Conservation (phyloP, 2,329 filamentous ascomycete species). For the Colletotrichum filicis region DNA sequence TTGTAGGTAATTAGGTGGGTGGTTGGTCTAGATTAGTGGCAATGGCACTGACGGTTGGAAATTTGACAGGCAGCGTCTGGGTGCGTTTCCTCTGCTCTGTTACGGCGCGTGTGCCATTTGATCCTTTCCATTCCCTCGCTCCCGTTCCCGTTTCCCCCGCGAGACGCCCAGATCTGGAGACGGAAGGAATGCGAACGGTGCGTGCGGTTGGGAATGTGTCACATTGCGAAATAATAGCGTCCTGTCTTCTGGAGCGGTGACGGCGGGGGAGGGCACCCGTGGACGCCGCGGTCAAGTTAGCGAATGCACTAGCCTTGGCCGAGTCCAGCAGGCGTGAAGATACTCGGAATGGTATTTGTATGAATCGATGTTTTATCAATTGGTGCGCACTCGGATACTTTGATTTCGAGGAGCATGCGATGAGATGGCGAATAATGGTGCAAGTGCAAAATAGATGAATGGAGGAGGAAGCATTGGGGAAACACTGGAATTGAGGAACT, state of each 20-base stretch:
- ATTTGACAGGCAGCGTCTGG: background rate
- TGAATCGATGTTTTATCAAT: too few relatives aligned
- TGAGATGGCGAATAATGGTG: background rate
- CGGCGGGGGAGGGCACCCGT: background rate
- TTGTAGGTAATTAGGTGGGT: background rate
- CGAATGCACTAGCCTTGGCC: slow-evolving; percentile 6
- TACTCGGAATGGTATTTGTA: background rate
- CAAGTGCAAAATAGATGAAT: background rate
- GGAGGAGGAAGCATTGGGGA: background rate
- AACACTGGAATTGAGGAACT: background rate
- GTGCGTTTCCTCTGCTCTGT: background rate
- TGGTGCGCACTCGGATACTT: background rate
- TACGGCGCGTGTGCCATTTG: background rate
- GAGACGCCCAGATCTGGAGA: background rate
- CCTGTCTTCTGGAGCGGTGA: background rate
- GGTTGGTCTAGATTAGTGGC: background rate
- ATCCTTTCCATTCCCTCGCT: background rate
- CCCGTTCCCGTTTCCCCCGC: background rate
- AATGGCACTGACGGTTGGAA: background rate
- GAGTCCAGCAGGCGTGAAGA: background rate
- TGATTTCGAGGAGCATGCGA: slow-evolving; percentile 18
- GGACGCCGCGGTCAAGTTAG: background rate
- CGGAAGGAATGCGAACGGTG: background rate
- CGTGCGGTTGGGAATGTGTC: background rate
- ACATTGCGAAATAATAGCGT: background rate